phyloP scores from a whole-genome alignment of 805 yeast species.

The Candida ipomoeae region DNA sequence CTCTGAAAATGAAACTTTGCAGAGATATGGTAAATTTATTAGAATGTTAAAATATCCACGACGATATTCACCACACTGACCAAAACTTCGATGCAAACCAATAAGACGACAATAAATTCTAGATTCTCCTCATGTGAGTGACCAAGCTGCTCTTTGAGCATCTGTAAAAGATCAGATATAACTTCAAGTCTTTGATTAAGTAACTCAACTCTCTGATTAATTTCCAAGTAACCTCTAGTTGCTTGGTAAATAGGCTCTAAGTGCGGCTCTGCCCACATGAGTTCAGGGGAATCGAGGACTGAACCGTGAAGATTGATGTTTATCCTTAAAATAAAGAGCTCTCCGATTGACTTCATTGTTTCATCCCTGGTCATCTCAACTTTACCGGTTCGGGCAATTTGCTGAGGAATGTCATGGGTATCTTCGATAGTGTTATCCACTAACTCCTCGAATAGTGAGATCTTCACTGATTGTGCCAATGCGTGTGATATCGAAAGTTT shows the following conservation, averaged over 20 bases:
- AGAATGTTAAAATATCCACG: conserved; percentile 46
- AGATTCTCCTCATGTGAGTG: conserved; percentile 89
- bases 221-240: conserved; percentile 90
- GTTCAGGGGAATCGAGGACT: conserved; percentile 92
- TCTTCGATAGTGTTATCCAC: conserved; percentile 96
- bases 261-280: conserved; percentile 99
- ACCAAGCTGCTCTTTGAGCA: conserved; percentile 95
- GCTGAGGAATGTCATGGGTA: conserved; percentile 95
- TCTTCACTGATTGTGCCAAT: conserved; percentile 90
- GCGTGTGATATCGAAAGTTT: conserved; percentile 94
- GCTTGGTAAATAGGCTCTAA: conserved; percentile 97
- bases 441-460: conserved; percentile 90
- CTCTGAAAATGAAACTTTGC: neutral
- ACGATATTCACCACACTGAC: conserved; percentile 82
- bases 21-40: neutral
- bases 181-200: conserved; percentile 92
- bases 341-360: conserved; percentile 96
- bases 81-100: conserved; percentile 88
- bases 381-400: conserved; percentile 90
- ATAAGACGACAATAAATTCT: conserved; percentile 83
- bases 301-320: conserved; percentile 82
- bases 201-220: conserved; percentile 86
- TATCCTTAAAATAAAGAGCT: conserved; percentile 80
- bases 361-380: conserved; percentile 92
- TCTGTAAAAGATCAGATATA: conserved; percentile 84